Base-by-base conservation (phyloP, 495 filamentous ascomycete genomes). In the Trichoderma asperelloides region DNA sequence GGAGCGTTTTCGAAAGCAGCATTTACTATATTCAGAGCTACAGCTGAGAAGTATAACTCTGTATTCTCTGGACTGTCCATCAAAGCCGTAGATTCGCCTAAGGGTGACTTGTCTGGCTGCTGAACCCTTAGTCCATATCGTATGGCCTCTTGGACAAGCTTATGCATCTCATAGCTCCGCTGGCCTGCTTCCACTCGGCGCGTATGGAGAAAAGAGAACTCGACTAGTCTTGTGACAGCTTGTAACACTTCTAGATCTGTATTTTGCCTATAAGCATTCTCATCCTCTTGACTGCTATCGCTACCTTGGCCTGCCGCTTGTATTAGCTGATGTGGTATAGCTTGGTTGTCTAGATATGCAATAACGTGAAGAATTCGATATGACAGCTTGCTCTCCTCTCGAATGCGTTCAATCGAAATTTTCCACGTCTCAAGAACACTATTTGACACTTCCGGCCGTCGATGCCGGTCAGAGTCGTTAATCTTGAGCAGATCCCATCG, bases 141-240 rank as follows among this genome's bases (percentile, higher is more conserved):
- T 16, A 65, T 66, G 28, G 70, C 72, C 63, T 74, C 72, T 16
- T 74, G 72, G 15, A 74, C 72, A 28, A 74, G 69, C 55, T 70
- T 70, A 27, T 74, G 70, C 67, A 45, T 37, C 33, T 37, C 33
- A 37, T 37, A 37, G 33, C 33, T 37, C 33, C 33, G 33, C 33
- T 8, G 16, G 6, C 21, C 15, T 21, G 16, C 49, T 11, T 64
- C 65, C 18, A 25, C 62, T 18, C 15, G 21, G 7, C 68, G 68
- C 33, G 41, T 15, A 43, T 30, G 18, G 1, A 71, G 45, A 33
- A 71, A 70, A 6, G 70, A 70, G 60, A 70, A 70, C 37, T 71
- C 66, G 37, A 65, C 25, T 16, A 71, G 68, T n/a, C 65, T 68
- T 18, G 62, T 66, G 7, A 66, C 30, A 21, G 63, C 68, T 12